Evolutionary conservation across 768 basidiomycete species (phyloP), one percentile per base, ranked within the genome.

Genomic region (Mycena latifolia): DNA sequence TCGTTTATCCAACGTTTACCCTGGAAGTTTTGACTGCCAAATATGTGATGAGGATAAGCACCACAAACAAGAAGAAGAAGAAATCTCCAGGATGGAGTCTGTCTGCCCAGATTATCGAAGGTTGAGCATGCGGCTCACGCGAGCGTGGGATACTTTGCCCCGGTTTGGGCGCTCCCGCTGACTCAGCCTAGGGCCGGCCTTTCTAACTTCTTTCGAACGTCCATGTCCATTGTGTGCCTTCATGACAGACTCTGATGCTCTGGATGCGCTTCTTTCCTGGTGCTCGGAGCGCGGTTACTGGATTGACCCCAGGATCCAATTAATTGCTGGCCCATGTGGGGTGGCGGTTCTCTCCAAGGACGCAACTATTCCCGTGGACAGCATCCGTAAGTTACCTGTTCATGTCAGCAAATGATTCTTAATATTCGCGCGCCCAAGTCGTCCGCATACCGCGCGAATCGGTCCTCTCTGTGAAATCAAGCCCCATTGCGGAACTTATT

Each of bases 401-500:
- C 33, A 35, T n/a, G n/a, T n/a, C n/a, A 35, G 14, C 14, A 35
- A 57, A 37, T 51, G 41, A 46, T 45, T 27, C 43, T 66, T 25
- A 63, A 51, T 70, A 54, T 55, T 53, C 37, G 46, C 57, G 57
- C 51, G 53, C 20, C n/a, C 25, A 1, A 93, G 92, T 92, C 54
- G 89, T 87, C 10, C 81, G 80, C 37, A 92, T 92, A 71, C 88
- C 90, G 37, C 91, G 88, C 76, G 66, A 78, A 59, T 81, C 85
- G 48, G 83, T 92, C 22, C 80, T 93, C 22, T 92, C 92, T 33
- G 84, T 82, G 48, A 82, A 81, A 69, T 85, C 86, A 0, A 89
- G 86, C 75, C 79, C 82, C 45, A 73, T 88, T 50, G 80, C 84
- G 35, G 74, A 74, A 25, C 66, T 73, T 48, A 84, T 92, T 35